Evolutionary conservation across 192 early-diverging fungal species (phyloP).

Genomic region (Irineochytrium annulatum): DNA sequence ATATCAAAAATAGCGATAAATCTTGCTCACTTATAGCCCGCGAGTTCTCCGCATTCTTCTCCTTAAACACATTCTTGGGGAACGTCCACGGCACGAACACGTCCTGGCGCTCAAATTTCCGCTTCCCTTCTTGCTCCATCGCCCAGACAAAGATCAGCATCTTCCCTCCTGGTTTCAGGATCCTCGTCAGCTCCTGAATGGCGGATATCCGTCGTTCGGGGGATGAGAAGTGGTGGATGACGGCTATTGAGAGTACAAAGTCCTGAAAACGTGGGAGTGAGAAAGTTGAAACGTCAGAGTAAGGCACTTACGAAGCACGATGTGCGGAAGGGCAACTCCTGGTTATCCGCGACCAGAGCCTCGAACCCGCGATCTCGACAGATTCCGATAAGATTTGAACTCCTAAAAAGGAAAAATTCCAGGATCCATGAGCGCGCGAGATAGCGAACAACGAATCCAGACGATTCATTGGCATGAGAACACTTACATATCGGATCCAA

Average conservation of each 20-base stretch:
- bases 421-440: neutral
- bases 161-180: constrained; percentile 65
- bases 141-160: constrained; percentile 95
- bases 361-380: constrained; percentile 69
- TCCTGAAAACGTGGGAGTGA: constrained; percentile 50
- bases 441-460: neutral
- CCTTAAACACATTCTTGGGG: constrained; percentile 43
- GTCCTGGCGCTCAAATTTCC: constrained; percentile 87
- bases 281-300: neutral
- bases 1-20: neutral
- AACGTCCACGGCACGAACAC: constrained; percentile 91
- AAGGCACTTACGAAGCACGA: constrained; percentile 63
- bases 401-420: constrained; percentile 43
- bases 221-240: constrained; percentile 89
- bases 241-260: constrained; percentile 93
- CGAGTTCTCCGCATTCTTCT: neutral
- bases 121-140: constrained; percentile 80
- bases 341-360: constrained; percentile 75
- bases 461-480: neutral
- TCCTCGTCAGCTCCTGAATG: constrained; percentile 71
- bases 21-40: neutral
- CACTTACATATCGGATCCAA: constrained; percentile 80
- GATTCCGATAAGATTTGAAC: constrained; percentile 75
- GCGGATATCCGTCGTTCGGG: constrained; percentile 69
- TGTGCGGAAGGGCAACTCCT: constrained; percentile 68